These are phyloP conservation scores for Chalara sp. DNA, from an alignment of 2,329 filamentous ascomycete species.

Conservation along the genomic window DNA sequence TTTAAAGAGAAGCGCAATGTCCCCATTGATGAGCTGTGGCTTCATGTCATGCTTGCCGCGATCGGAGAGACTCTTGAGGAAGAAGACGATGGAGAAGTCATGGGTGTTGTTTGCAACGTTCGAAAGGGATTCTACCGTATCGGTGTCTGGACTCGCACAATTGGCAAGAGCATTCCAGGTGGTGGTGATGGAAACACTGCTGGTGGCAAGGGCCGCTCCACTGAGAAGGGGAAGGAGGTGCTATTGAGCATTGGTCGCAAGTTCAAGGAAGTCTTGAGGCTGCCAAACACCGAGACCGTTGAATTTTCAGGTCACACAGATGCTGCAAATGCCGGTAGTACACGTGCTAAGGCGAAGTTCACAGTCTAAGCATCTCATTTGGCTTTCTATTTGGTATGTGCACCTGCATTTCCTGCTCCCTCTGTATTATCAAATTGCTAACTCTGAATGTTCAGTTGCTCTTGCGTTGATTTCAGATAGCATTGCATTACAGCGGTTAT, in stretches of 20 bases:
- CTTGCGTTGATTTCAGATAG: background rate
- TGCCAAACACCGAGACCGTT: constrained; percentile 69
- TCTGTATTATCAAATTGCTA: no score
- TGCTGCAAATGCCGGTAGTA: constrained; percentile 85
- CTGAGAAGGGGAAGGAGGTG: constrained; percentile 79
- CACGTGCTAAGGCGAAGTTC: constrained; percentile 92
- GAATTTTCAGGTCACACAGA: constrained; percentile 98
- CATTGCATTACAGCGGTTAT: background rate
- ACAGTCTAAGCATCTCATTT: constrained; percentile 51
- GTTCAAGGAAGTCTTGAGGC: constrained; percentile 87
- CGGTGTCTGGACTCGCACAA: constrained; percentile 93
- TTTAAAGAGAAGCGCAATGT: constrained; percentile 94
- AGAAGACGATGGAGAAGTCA: constrained; percentile 92
- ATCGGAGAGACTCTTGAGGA: constrained; percentile 99
- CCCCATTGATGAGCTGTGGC: constrained; percentile 92
- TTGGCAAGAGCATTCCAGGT: constrained; percentile 74
- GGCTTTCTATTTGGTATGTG: no score
- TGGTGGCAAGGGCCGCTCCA: constrained; percentile 68
- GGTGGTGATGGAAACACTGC: constrained; percentile 68
- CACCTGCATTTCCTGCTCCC: no score
- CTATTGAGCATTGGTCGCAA: constrained; percentile 77
- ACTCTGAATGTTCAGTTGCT: constrained; percentile 2
- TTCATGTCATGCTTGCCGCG: constrained; percentile 91
- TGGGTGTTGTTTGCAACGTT: constrained; percentile 99
- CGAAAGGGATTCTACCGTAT: constrained; percentile 98